Evolutionary conservation across 495 filamentous ascomycete genomes (phyloP).

Genomic region (Jackrogersella minutella): DNA sequence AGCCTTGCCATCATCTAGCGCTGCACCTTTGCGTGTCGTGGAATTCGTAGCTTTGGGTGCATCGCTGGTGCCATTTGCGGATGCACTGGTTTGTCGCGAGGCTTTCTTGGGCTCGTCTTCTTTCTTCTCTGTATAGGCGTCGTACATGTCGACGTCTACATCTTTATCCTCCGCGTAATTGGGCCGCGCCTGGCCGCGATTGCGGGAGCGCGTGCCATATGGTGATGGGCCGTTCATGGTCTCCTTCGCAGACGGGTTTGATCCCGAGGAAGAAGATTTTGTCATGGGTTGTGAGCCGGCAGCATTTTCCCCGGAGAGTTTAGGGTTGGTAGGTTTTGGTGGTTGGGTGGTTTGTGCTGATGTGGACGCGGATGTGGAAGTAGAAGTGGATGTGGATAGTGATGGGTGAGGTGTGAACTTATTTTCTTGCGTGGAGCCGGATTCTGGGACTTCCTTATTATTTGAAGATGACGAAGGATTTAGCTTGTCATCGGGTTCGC

Average conservation of each 20-base stretch:
- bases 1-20: constrained; percentile 56
- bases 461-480: constrained; percentile 48
- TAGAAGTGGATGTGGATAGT: constrained; percentile 29
- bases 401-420: constrained; percentile 41
- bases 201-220: constrained; percentile 96
- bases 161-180: constrained; percentile 99
- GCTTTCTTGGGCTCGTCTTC: constrained; percentile 58
- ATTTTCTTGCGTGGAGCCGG: constrained; percentile 41
- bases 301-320: constrained; percentile 40
- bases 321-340: constrained; percentile 39
- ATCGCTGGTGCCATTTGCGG: constrained; percentile 41
- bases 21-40: constrained; percentile 56
- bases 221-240: constrained; percentile 61
- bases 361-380: constrained; percentile 34
- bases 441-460: constrained; percentile 41
- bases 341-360: constrained; percentile 31
- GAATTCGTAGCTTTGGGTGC: constrained; percentile 44
- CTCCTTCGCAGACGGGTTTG: constrained; percentile 50
- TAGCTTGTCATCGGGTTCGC: constrained; percentile 46
- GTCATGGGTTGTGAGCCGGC: constrained; percentile 53
- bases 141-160: constrained; percentile 80
- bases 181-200: constrained; percentile 79
- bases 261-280: constrained; percentile 53
- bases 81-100: constrained; percentile 52
- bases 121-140: constrained; percentile 58